phyloP scores from a whole-genome alignment of 2,329 filamentous ascomycete genomes.

The Pseudopyricularia javanii region DNA sequence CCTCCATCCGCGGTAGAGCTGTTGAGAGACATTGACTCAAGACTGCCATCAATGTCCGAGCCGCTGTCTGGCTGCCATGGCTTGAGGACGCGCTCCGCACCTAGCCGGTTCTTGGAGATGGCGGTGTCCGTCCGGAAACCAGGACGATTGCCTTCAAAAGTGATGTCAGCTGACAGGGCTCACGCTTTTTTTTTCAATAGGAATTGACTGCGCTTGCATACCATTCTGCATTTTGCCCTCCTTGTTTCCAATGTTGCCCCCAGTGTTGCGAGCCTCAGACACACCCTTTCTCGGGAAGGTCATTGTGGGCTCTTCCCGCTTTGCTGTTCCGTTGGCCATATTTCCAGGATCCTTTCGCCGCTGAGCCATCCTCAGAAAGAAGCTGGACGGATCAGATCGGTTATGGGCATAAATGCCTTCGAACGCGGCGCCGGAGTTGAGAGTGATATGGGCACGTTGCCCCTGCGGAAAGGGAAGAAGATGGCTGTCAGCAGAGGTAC shows the following conservation, averaged over 20 bases:
- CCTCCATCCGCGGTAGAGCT: conserved; percentile 15
- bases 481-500: conserved; percentile 1
- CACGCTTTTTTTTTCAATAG: background rate
- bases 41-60: conserved; percentile 54
- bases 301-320: conserved; percentile 18
- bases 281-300: conserved; percentile 20
- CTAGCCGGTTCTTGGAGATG: conserved; percentile 63
- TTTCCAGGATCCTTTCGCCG: conserved; percentile 19
- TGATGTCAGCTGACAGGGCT: background rate
- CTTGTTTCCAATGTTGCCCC: conserved; percentile 16
- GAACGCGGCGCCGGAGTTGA: conserved; percentile 16
- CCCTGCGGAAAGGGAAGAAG: conserved; percentile 10
- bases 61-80: conserved; percentile 63
- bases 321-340: conserved; percentile 15
- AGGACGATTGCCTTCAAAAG: conserved; percentile 43
- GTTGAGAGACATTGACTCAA: conserved; percentile 46
- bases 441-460: conserved; percentile 16
- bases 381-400: conserved; percentile 12
- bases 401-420: conserved; percentile 17
- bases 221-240: conserved; percentile 25
- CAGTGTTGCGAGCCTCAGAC: conserved; percentile 12
- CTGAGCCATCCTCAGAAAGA: conserved; percentile 19
- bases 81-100: conserved; percentile 65
- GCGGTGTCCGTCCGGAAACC: conserved; percentile 79
- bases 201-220: conserved; percentile 10